Evolutionary conservation across 2,329 filamentous ascomycete genomes (phyloP), one percentile per base, ranked within the genome.

Genomic region (Atkinsonella hypoxylon): DNA sequence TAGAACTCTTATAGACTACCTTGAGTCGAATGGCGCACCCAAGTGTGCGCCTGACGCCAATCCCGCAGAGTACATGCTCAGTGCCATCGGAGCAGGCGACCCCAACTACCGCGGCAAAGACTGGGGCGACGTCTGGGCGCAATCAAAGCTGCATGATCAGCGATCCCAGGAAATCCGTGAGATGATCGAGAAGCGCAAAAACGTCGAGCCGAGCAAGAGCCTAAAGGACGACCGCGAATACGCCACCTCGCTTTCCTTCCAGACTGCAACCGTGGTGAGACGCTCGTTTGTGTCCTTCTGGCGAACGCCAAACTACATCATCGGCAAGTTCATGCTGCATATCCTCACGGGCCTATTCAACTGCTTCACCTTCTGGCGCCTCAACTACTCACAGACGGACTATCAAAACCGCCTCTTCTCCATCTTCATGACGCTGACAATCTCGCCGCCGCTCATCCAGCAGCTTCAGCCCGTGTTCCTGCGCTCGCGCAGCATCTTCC

Each of bases 391-490:
- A 2, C 69, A 70, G 1, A 76, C 82, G 52, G 82, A 84, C 58
- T 78, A 84, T 67, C 83, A 87, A 62, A 83, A 81, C 45, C 75
- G 83, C 8, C 73, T 90, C 9, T 90, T 91, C 67, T 82, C 83
- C 9, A 73, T 85, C 50, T 91, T 91, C 66, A 82, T 89, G 75
- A 85, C 83, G 0, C 71, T 90, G 4, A 87, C 82, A 7, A 86
- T 93, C 55, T 77, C 78, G 1, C 85, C 85, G 0, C 83, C 84
- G 0, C 70, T 90, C 1, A 86, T 90, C 52, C 83, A 89, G 58
- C 85, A 90, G 58, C 72, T 90, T 0, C 84, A 90, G 59, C 87
- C 87, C 0, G 77, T 79, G 5, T 89, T 85, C 61, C 69, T 89
- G 48, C 70, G 77, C 52, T 77, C 80, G 43, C 75, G 85, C 4